These are phyloP conservation scores for Exophiala sp. DNA, from an alignment of 2,329 filamentous ascomycete species.

Conservation along the genomic window DNA sequence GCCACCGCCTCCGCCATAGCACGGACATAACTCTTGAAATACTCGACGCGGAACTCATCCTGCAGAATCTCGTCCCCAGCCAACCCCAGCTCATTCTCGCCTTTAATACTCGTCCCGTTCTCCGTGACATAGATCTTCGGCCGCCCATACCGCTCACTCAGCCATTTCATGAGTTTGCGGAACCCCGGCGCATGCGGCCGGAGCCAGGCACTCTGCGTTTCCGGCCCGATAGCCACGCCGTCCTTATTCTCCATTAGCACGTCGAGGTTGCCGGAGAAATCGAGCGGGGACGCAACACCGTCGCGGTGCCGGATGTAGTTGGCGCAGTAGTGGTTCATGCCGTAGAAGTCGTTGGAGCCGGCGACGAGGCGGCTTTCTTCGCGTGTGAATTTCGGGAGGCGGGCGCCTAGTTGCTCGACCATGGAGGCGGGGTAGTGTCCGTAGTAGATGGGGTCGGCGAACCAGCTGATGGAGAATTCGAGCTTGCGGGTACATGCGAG, in stretches of 20 bases:
- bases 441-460: conserved; percentile 79
- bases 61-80: conserved; percentile 59
- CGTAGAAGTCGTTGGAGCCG: conserved; percentile 89
- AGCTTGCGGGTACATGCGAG: conserved; percentile 74
- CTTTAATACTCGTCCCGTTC: conserved; percentile 78
- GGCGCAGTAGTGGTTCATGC: conserved; percentile 90
- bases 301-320: conserved; percentile 72
- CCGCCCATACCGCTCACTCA: conserved; percentile 67
- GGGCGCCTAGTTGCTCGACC: conserved; percentile 70
- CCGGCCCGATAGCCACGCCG: conserved; percentile 68
- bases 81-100: conserved; percentile 72
- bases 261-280: conserved; percentile 71
- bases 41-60: conserved; percentile 74
- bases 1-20: conserved; percentile 68
- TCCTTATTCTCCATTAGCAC: conserved; percentile 63
- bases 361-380: conserved; percentile 69
- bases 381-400: conserved; percentile 66
- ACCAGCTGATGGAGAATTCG: conserved; percentile 84
- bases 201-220: conserved; percentile 79
- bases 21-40: conserved; percentile 70
- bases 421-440: conserved; percentile 80
- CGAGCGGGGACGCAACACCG: conserved; percentile 52
- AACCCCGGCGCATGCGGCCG: conserved; percentile 70
- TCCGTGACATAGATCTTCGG: conserved; percentile 84
- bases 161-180: conserved; percentile 68